Percentiles rank a stretch among this genome's conserved stretches.
These are phyloP conservation scores for Buxus sempervirens DNA, from an alignment of 164 flowering plant species.

Conservation along the genomic window DNA sequence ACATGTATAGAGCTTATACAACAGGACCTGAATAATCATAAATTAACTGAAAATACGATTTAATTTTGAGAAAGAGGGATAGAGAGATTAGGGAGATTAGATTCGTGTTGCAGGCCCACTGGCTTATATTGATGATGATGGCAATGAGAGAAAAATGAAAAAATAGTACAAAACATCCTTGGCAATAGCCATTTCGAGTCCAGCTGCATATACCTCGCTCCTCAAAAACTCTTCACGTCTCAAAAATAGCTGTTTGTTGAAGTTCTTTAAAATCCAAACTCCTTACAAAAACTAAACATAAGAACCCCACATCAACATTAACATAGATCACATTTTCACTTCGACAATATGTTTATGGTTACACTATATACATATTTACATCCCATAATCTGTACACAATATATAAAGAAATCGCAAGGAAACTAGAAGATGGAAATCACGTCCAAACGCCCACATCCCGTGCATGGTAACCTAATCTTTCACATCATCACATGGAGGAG, in stretches of 20 bases:
- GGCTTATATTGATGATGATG: no score
- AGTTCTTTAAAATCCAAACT: background rate
- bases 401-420: slow-evolving; percentile 2
- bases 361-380: slow-evolving; percentile 12
- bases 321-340: background rate
- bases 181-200: no score
- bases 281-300: background rate
- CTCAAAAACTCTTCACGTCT: no score
- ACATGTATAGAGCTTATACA: no score
- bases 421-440: slow-evolving; percentile 1
- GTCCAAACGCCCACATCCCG: background rate
- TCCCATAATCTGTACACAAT: slow-evolving; percentile 9
- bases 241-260: background rate
- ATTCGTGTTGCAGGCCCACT: no score
- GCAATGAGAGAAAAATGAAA: no score
- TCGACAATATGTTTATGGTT: slow-evolving; percentile 9
- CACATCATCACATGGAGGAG: background rate
- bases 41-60: no score
- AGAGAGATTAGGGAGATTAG: no score
- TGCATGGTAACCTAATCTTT: slow-evolving; percentile 6
- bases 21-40: no score
- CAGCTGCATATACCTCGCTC: no score
- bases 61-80: no score
- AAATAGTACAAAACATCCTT: no score
- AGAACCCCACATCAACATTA: background rate